Evolutionary conservation across 169 alveolate genomes (phyloP).

Genomic region (Plasmodium sp.): DNA sequence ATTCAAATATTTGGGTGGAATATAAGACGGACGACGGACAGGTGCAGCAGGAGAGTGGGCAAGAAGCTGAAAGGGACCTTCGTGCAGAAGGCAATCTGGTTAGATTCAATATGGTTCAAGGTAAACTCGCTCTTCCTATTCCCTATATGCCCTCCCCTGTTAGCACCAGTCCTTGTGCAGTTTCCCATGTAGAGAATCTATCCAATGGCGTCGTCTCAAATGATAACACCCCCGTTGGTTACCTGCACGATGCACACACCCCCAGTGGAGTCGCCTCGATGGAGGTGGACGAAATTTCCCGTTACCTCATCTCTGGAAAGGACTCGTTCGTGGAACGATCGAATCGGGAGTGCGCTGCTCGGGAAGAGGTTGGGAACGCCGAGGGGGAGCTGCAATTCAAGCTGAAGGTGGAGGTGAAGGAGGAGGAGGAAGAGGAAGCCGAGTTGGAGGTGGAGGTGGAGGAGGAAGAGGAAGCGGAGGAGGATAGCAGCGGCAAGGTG

Average conservation of each 20-base stretch:
- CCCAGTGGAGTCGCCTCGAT: background rate
- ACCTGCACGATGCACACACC: background rate
- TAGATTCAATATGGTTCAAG: too few species aligned
- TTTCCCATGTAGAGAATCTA: background rate
- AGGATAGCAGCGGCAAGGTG: background rate
- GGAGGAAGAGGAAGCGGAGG: too few species aligned
- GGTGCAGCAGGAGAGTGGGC: background rate
- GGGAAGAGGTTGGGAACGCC: background rate
- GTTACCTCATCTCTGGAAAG: background rate
- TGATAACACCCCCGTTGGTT: background rate
- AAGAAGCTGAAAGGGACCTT: background rate
- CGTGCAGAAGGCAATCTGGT: background rate
- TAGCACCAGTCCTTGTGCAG: background rate
- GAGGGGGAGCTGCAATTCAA: too few species aligned
- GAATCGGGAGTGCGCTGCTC: background rate
- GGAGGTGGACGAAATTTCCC: background rate
- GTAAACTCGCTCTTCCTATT: too few species aligned
- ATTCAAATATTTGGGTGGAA: background rate
- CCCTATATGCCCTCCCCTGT: background rate
- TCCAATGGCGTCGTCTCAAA: too few species aligned
- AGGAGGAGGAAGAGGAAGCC: background rate
- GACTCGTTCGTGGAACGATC: background rate
- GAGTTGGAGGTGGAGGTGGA: background rate
- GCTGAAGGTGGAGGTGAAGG: background rate
- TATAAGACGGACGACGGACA: background rate